Evolutionary conservation across 2,329 filamentous ascomycete species (phyloP).

Genomic region (Venturia asperata): DNA sequence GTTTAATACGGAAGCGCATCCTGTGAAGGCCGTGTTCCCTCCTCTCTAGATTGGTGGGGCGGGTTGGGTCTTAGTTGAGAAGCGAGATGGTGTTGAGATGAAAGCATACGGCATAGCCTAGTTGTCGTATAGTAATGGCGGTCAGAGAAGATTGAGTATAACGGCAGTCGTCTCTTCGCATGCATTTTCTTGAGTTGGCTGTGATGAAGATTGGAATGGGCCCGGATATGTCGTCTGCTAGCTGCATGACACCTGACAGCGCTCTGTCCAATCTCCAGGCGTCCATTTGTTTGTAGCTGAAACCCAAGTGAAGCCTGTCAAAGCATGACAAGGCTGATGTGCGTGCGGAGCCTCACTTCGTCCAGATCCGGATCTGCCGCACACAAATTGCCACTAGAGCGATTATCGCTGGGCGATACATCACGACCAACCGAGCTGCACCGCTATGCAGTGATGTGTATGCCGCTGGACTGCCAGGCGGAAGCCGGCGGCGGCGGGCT

Average conservation of each 20-base stretch:
- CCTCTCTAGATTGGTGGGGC: slow-evolving; percentile 20
- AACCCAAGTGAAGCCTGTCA: too few relatives aligned
- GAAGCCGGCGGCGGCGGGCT: not conserved
- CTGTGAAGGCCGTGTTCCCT: slow-evolving; percentile 40
- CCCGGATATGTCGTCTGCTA: too few relatives aligned
- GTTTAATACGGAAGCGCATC: slow-evolving; percentile 61
- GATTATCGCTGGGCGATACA: not conserved
- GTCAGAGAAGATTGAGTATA: too few relatives aligned
- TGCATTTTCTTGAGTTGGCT: not conserved
- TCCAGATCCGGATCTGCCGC: not conserved
- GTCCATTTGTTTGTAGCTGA: too few relatives aligned
- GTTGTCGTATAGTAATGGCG: too few relatives aligned
- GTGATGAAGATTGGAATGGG: too few relatives aligned
- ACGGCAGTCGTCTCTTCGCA: too few relatives aligned
- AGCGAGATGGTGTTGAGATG: not conserved
- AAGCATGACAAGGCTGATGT: not conserved
- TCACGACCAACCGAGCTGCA: not conserved
- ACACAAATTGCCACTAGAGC: not conserved
- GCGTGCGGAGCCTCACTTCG: not conserved
- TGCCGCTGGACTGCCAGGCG: not conserved
- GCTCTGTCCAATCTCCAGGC: too few relatives aligned
- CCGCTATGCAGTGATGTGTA: not conserved
- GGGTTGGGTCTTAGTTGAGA: too few relatives aligned
- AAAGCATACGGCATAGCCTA: not conserved
- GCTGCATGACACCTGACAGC: too few relatives aligned